Evolutionary conservation across 2,329 filamentous ascomycete species (phyloP).

Genomic region (Xylariaceae sp.): DNA sequence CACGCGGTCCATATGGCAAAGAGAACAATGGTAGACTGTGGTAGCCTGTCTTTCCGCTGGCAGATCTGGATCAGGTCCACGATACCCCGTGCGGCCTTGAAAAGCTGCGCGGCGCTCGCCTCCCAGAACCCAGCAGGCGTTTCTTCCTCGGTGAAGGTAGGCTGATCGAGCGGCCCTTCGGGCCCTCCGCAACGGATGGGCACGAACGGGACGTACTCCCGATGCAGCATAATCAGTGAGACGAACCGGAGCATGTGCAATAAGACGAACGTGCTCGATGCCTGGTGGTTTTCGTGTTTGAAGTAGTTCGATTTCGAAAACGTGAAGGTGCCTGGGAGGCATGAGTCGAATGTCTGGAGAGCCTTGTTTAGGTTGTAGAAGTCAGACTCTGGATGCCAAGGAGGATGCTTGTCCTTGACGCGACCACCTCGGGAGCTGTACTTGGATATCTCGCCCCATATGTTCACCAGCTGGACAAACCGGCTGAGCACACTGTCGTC

Average conservation of each 20-base stretch:
- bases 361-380: slow-evolving; percentile 49
- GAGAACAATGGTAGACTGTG: slow-evolving; percentile 61
- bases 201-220: slow-evolving; percentile 63
- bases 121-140: slow-evolving; percentile 56
- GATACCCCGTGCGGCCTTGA: slow-evolving; percentile 57
- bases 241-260: slow-evolving; percentile 62
- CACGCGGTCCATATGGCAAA: slow-evolving; percentile 64
- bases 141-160: slow-evolving; percentile 44
- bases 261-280: slow-evolving; percentile 59
- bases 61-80: slow-evolving; percentile 60
- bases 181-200: slow-evolving; percentile 48
- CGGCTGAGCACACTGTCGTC: slow-evolving; percentile 46
- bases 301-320: slow-evolving; percentile 58
- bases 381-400: slow-evolving; percentile 52
- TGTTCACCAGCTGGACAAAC: slow-evolving; percentile 53
- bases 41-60: slow-evolving; percentile 53
- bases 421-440: slow-evolving; percentile 50
- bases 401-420: slow-evolving; percentile 45
- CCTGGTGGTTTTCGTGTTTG: slow-evolving; percentile 59
- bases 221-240: slow-evolving; percentile 62
- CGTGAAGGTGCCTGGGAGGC: slow-evolving; percentile 51
- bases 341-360: slow-evolving; percentile 47
- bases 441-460: slow-evolving; percentile 53
- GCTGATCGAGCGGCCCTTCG: slow-evolving; percentile 53
- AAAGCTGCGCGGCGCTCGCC: slow-evolving; percentile 55